These are phyloP conservation scores for Helianthus annuus DNA, from an alignment of 129 eudicot species.

Conservation along the genomic window DNA sequence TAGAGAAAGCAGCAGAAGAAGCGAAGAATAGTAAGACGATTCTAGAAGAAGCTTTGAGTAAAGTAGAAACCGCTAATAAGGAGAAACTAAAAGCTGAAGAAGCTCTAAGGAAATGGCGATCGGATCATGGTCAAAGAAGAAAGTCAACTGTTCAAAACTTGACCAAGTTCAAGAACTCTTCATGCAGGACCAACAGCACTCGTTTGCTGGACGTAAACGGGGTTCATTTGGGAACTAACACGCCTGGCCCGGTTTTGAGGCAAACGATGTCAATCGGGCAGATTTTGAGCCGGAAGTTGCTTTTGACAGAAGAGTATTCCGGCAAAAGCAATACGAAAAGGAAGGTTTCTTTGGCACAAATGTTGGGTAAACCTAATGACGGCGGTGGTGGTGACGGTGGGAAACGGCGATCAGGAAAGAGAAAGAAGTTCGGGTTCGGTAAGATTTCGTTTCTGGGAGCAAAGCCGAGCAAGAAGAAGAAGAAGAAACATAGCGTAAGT, in stretches of 20 bases:
- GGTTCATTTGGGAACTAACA: conserved; percentile 40
- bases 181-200: conserved; percentile 37
- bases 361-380: conserved; percentile 55
- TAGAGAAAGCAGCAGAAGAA: conserved; percentile 75
- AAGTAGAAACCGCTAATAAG: conserved; percentile 65
- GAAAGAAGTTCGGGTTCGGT: conserved; percentile 80
- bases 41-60: conserved; percentile 70
- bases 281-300: conserved; percentile 84
- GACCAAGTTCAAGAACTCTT: conserved; percentile 74
- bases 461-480: conserved; percentile 71
- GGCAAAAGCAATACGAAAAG: conserved; percentile 38
- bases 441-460: conserved; percentile 52
- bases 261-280: conserved; percentile 86
- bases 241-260: conserved; percentile 55
- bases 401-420: conserved; percentile 59
- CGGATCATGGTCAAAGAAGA: conserved; percentile 74
- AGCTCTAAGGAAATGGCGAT: conserved; percentile 80
- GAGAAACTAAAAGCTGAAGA: conserved; percentile 78
- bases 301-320: conserved; percentile 63
- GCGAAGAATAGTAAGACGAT: conserved; percentile 59
- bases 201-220: conserved; percentile 61
- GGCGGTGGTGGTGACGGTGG: conserved; percentile 24
- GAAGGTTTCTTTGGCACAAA: conserved; percentile 81
- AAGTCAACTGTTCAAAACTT: conserved; percentile 56
- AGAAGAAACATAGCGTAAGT: conserved; percentile 52